Evolutionary conservation across 1,139 yeast species (phyloP).

Genomic region (Candida frijolesensis): DNA sequence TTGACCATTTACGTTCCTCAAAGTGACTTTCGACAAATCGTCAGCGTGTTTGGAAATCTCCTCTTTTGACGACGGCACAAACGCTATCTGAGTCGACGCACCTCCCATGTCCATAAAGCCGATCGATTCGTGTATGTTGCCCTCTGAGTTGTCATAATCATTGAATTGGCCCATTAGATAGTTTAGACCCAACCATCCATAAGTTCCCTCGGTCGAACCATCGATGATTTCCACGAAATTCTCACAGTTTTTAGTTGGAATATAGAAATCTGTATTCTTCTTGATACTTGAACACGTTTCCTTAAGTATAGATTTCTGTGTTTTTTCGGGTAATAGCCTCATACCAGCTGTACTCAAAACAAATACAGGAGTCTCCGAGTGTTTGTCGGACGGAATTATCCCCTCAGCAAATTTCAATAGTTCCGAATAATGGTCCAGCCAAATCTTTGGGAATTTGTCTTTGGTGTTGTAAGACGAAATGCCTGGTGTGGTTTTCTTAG

Average conservation of each 20-base stretch:
- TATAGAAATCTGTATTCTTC: slow-evolving; percentile 49
- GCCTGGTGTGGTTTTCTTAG: slow-evolving; percentile 67
- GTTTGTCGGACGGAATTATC: slow-evolving; percentile 57
- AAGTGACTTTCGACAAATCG: slow-evolving; percentile 58
- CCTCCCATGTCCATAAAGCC: slow-evolving; percentile 95
- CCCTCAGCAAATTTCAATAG: slow-evolving; percentile 59
- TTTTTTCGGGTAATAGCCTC: slow-evolving; percentile 58
- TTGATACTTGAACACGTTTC: slow-evolving; percentile 54
- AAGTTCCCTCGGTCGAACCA: slow-evolving; percentile 79
- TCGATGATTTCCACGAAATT: slow-evolving; percentile 72
- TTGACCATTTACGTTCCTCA: slow-evolving; percentile 63
- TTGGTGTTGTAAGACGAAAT: slow-evolving; percentile 52
- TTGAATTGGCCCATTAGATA: slow-evolving; percentile 61
- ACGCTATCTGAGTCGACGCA: slow-evolving; percentile 81
- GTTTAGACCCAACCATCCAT: slow-evolving; percentile 80
- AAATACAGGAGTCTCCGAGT: slow-evolving; percentile 65
- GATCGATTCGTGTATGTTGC: slow-evolving; percentile 49
- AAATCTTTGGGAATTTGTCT: slow-evolving; percentile 47
- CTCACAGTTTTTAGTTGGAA: slow-evolving; percentile 47
- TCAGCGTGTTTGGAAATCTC: slow-evolving; percentile 61
- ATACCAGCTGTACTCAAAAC: slow-evolving; percentile 83
- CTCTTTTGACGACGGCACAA: slow-evolving; percentile 59
- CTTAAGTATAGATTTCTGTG: slow-evolving; percentile 47
- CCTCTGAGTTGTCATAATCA: slow-evolving; percentile 35
- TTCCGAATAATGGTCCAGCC: slow-evolving; percentile 60